These are phyloP conservation scores for Penicillium glabrum DNA, from an alignment of 2,329 filamentous ascomycete genomes.

Conservation along the genomic window DNA sequence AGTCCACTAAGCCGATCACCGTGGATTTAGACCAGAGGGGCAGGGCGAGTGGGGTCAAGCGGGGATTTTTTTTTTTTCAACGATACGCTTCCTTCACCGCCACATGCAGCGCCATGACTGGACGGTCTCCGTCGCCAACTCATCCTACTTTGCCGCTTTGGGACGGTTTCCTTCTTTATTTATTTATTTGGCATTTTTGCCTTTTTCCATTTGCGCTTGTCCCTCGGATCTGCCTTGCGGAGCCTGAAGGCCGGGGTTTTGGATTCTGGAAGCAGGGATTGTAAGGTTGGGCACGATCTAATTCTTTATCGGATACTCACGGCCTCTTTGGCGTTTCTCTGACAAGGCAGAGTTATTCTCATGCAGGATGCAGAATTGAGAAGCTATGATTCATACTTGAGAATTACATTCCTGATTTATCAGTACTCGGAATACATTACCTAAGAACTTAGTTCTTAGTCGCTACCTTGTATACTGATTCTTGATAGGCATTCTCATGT, in stretches of 20 bases:
- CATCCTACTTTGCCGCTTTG: slow-evolving; percentile 20
- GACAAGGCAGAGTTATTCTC: not conserved
- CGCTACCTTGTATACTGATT: no score
- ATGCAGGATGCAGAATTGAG: not conserved
- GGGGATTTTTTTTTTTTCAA: slow-evolving; percentile 18
- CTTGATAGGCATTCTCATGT: not conserved
- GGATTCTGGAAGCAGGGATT: not conserved
- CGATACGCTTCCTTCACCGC: slow-evolving; percentile 23
- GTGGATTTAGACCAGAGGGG: not conserved
- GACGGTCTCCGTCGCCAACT: slow-evolving; percentile 22
- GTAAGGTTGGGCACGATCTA: not conserved
- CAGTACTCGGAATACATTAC: not conserved
- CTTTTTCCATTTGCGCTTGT: not conserved
- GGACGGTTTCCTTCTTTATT: slow-evolving; percentile 1
- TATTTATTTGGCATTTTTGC: not conserved
- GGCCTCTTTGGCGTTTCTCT: not conserved
- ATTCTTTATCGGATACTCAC: not conserved
- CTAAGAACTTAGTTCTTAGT: not conserved
- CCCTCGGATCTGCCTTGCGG: not conserved
- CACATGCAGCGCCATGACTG: slow-evolving; percentile 28
- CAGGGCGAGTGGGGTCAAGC: slow-evolving; percentile 19
- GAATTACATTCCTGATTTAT: not conserved
- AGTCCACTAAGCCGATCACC: not conserved
- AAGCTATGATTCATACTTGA: not conserved
- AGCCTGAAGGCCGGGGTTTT: not conserved